A percentile compares a stretch with the other conserved stretches of the same genome.
phyloP scores from a whole-genome alignment of 371 early-diverging fungal genomes.

The Haplosporangium sp. region DNA sequence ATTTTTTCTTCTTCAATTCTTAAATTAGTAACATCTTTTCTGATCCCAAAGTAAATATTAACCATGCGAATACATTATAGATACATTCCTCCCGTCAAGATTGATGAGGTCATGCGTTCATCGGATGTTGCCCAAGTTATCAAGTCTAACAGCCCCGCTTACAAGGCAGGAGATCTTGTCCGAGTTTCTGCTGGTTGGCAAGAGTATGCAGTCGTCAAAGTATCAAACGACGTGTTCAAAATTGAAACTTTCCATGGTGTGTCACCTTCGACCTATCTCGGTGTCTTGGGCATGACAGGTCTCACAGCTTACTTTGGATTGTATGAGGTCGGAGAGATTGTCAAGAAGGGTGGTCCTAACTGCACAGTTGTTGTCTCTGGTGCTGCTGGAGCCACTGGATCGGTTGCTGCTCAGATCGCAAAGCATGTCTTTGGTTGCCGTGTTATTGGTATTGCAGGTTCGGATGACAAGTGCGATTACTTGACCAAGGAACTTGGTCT shows the following conservation, averaged over 20 bases:
- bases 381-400: conserved; percentile 68
- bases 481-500: conserved; percentile 69
- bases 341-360: conserved; percentile 57
- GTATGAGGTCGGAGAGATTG: conserved; percentile 57
- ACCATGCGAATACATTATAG: conserved; percentile 3
- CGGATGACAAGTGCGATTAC: conserved; percentile 77
- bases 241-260: conserved; percentile 50
- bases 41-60: too few species aligned
- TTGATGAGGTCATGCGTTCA: conserved; percentile 65
- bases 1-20: not conserved
- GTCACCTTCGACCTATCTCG: conserved; percentile 61
- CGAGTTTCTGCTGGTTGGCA: conserved; percentile 61
- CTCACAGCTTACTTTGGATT: conserved; percentile 78
- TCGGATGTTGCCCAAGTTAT: conserved; percentile 64
- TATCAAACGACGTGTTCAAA: conserved; percentile 47
- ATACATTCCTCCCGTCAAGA: conserved; percentile 61
- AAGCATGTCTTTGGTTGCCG: conserved; percentile 69
- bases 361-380: conserved; percentile 78
- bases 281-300: conserved; percentile 69
- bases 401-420: conserved; percentile 76
- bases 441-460: conserved; percentile 79
- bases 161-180: conserved; percentile 63
- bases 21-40: not conserved
- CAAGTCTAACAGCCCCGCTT: conserved; percentile 57
- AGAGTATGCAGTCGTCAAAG: conserved; percentile 59